phyloP scores from a whole-genome alignment of 2,329 filamentous ascomycete species.

The Nemania abortiva region DNA sequence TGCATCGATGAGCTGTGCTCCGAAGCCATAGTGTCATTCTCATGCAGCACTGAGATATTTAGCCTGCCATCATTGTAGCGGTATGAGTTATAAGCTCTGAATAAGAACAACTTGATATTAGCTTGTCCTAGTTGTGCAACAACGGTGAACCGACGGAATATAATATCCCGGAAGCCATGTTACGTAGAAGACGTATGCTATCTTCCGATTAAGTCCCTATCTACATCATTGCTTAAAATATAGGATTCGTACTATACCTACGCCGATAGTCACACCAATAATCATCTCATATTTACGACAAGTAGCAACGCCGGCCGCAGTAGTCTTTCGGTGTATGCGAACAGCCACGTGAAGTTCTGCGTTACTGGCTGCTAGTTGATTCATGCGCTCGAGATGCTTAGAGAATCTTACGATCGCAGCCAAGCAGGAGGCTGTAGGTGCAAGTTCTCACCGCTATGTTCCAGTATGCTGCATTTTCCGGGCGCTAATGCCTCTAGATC shows the following conservation, averaged over 20 bases:
- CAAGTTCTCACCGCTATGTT: neutral
- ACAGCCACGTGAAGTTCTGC: neutral
- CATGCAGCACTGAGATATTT: too few relatives aligned
- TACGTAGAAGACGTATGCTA: neutral
- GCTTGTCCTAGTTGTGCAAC: neutral
- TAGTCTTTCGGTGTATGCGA: neutral
- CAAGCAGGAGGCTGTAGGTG: neutral
- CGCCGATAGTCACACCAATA: neutral
- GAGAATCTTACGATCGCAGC: neutral
- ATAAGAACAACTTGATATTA: neutral
- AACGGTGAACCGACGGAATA: neutral
- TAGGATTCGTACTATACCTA: neutral
- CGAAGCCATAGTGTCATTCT: neutral
- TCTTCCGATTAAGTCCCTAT: neutral
- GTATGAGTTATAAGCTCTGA: neutral
- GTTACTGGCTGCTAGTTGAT: neutral
- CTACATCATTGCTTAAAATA: neutral
- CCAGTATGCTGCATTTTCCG: neutral
- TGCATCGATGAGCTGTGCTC: neutral
- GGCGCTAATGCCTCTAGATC: neutral
- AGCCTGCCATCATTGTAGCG: too few relatives aligned
- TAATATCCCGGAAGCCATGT: neutral
- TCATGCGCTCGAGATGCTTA: neutral
- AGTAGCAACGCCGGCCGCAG: neutral
- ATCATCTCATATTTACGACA: neutral